A percentile compares a stretch with the other conserved stretches of the same genome.
phyloP scores from a whole-genome alignment of 192 early-diverging fungal genomes.

The Linnemannia zychae region DNA sequence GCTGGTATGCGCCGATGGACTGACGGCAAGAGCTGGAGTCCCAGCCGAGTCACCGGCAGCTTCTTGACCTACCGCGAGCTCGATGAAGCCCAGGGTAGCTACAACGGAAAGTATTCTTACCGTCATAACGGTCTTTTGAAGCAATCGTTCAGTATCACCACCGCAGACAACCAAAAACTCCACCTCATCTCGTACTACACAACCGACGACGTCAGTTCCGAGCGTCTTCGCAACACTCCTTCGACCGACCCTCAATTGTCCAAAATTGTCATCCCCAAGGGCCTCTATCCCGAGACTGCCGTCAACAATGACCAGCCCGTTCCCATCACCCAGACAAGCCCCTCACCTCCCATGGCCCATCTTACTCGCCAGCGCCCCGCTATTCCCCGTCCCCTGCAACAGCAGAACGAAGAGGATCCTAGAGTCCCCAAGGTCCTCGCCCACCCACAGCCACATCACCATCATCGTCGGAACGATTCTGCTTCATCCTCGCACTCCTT shows the following conservation, averaged over 20 bases:
- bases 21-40: constrained; percentile 93
- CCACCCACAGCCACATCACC: constrained; percentile 33
- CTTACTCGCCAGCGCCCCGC: constrained; percentile 31
- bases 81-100: constrained; percentile 58
- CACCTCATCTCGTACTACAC: constrained; percentile 94
- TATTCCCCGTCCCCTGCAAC: constrained; percentile 4
- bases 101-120: constrained; percentile 59
- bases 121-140: constrained; percentile 90
- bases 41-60: constrained; percentile 87
- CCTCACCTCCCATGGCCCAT: constrained; percentile 41
- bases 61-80: constrained; percentile 93
- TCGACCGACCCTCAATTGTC: constrained; percentile 73
- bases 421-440: constrained; percentile 15
- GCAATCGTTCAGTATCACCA: constrained; percentile 91
- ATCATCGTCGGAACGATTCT: constrained; percentile 41
- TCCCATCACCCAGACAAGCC: constrained; percentile 17
- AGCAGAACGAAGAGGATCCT: constrained; percentile 30
- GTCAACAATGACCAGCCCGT: not conserved
- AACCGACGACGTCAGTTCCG: constrained; percentile 79
- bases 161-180: constrained; percentile 81
- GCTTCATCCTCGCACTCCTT: constrained; percentile 28
- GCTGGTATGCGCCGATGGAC: constrained; percentile 95
- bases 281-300: constrained; percentile 86
- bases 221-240: constrained; percentile 73
- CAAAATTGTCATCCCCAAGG: constrained; percentile 78